Evolutionary conservation across 2,329 filamentous ascomycete species (phyloP).

Genomic region (Penicillium sp.): DNA sequence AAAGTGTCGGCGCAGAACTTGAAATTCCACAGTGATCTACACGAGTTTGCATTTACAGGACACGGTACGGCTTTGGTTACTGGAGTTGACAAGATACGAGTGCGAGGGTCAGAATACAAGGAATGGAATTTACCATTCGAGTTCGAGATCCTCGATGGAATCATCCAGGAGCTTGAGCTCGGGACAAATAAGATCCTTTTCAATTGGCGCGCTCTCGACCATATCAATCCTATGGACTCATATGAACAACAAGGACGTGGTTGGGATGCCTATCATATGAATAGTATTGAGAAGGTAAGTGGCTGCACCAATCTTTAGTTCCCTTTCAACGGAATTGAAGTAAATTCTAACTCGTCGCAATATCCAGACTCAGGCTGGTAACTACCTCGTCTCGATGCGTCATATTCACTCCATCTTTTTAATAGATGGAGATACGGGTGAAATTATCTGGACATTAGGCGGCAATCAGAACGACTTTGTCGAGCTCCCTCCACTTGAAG

Average conservation of each 20-base stretch:
- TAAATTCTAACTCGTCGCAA: background rate
- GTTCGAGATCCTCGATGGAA: slow-evolving; percentile 39
- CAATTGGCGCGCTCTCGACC: slow-evolving; percentile 42
- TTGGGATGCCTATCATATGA: slow-evolving; percentile 57
- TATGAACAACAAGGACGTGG: slow-evolving; percentile 16
- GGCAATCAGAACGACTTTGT: slow-evolving; percentile 54
- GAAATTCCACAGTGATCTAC: slow-evolving; percentile 33
- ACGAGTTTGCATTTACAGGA: slow-evolving; percentile 40
- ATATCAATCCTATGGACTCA: slow-evolving; percentile 32
- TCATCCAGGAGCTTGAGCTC: slow-evolving; percentile 43
- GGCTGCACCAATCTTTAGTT: background rate
- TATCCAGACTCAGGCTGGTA: slow-evolving; percentile 43
- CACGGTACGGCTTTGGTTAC: slow-evolving; percentile 38
- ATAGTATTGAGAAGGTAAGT: slow-evolving; percentile 56
- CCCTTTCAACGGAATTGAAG: background rate
- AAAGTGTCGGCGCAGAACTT: slow-evolving; percentile 19
- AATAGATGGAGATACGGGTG: slow-evolving; percentile 53
- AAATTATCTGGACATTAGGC: slow-evolving; percentile 58
- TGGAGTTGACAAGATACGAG: slow-evolving; percentile 34
- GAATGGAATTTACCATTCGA: slow-evolving; percentile 24
- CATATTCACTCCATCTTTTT: slow-evolving; percentile 54
- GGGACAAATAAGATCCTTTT: slow-evolving; percentile 40
- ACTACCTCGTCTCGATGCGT: slow-evolving; percentile 59
- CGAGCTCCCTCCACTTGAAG: slow-evolving; percentile 23
- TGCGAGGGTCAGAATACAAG: slow-evolving; percentile 34